Base-by-base conservation (phyloP, 108 stramenopile species). In the Licmophora abbreviata region DNA sequence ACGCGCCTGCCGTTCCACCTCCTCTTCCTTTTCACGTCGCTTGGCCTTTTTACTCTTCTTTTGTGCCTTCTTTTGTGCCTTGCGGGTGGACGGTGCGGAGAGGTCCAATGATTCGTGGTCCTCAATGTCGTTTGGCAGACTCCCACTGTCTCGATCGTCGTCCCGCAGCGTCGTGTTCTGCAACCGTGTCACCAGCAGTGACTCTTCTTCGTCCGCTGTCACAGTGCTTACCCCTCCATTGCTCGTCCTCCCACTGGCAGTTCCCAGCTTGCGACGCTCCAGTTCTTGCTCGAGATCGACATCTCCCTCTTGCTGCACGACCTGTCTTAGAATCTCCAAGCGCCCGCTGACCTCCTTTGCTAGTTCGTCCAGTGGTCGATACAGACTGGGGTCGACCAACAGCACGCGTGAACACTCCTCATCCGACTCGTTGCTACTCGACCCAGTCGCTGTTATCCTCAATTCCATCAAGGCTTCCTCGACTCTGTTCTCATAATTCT, bases 1-100 rank as follows among this genome's bases (percentile, higher is more conserved):
- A 35, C 59, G 50, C 48, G 56, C 62, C 8, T 54, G 50, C 9
- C 66, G 46, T 63, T 71, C 66, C 14, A 34, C 56, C 9, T 46
- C 38, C n/a, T 53, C 51, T 54, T 87, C 79, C 44, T 67, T 74
- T 45, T 79, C 66, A 32, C 87, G 58, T 29, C 86, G 74, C 29
- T 72, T 68, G 2, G 65, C 72, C 47, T 94, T 94, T 56, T 84
- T 84, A 40, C 75, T 80, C 68, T 89, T 87, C 59, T 88, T 89
- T 51, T 83, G 79, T 5, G 68, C 68, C 44, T 86, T 83, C 49
- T 84, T 85, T 54, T 76, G 68, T 25, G 46, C 28, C 21, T 51
- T 55, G 37, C 60, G 40, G 17, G 8, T 26, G 28, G 21, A 56
- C 54, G 30, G 64, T 20, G 34, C 51, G 38, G 56, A 40, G 44